These are phyloP conservation scores for Colletotrichum lupini DNA, from an alignment of 2,329 filamentous ascomycete genomes.

Conservation along the genomic window DNA sequence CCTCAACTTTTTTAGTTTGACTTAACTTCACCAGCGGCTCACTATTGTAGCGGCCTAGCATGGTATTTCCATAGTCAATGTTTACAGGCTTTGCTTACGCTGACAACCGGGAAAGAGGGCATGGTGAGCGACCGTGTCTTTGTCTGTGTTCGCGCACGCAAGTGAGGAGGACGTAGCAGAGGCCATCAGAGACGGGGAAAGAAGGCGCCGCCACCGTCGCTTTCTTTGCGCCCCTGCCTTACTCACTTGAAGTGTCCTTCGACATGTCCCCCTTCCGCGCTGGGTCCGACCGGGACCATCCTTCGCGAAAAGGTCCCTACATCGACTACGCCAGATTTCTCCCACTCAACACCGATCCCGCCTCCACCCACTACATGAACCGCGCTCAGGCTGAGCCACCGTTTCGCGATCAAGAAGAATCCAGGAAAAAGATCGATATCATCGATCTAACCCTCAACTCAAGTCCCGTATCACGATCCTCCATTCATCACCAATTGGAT, in stretches of 20 bases:
- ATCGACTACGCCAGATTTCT: slow-evolving; percentile 14
- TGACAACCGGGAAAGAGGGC: slow-evolving; percentile 30
- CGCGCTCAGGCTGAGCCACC: background rate
- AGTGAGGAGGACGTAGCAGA: slow-evolving; percentile 28
- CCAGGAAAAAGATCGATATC: background rate
- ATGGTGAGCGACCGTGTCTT: slow-evolving; percentile 34
- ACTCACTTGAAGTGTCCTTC: background rate
- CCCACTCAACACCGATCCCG: slow-evolving; percentile 5
- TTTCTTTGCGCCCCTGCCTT: slow-evolving; percentile 7
- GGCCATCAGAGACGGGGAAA: background rate
- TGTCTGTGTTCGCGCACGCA: slow-evolving; percentile 33
- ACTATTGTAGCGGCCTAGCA: slow-evolving; percentile 22
- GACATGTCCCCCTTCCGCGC: slow-evolving; percentile 27
- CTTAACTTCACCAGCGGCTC: background rate
- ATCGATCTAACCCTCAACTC: slow-evolving; percentile 29
- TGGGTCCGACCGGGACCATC: slow-evolving; percentile 28
- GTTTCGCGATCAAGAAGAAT: background rate
- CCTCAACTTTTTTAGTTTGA: background rate
- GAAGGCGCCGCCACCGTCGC: background rate
- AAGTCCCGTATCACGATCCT: slow-evolving; percentile 8
- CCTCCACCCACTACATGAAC: slow-evolving; percentile 1
- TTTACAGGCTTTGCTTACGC: slow-evolving; percentile 29
- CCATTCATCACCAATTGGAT: slow-evolving; percentile 1
- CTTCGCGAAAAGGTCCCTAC: slow-evolving; percentile 26
- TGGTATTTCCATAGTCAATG: slow-evolving; percentile 33